Evolutionary conservation across 352 stramenopile species (phyloP), one percentile per base, ranked within the genome.

Genomic region (Pythium myriotylum): DNA sequence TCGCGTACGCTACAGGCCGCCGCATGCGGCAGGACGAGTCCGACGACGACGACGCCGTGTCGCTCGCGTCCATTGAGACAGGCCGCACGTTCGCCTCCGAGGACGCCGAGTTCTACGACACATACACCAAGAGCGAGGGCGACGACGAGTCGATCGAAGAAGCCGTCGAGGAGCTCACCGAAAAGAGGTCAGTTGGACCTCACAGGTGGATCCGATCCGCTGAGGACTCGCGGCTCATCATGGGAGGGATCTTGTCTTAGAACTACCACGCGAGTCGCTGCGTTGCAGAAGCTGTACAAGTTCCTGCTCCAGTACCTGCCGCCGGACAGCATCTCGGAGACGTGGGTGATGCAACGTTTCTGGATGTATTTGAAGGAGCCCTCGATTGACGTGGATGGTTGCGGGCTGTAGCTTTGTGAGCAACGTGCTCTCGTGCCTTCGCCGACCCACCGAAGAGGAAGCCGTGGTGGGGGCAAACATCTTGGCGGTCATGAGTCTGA

Each of bases 111-210:
- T 83, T 84, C 51, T 91, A 91, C 50, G 84, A 92, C 32, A 59
- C 76, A 39, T 86, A 81, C 59, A 78, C 72, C 12, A 86, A 88
- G 45, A 68, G 72, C 43, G 71, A 80, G 19, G 76, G 77, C 22
- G 79, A 91, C 50, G 79, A 93, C 17, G 70, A 89, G 37, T 72
- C 73, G 2, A 72, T 95, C 12, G 77, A 93, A 20, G 82, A 92
- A 29, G 76, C 82, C 2, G 73, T 95, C 17, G 85, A 92, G 51
- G 77, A 91, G 56, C 68, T 95, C 35, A 91, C 74, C 0, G 84
- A 94, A 62, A 87, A 89, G 65, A 68, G 87, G 87, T 93, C 67
- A 12, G 54, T 14, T 27, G n/a, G 3, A 24, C 46, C 2, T 6
- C 0, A 23, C 13, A 17, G 33, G 59, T 29, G 17, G 47, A 35